Base-by-base conservation (phyloP, 495 filamentous ascomycete genomes). In the Amphirosellinia nigrospora region DNA sequence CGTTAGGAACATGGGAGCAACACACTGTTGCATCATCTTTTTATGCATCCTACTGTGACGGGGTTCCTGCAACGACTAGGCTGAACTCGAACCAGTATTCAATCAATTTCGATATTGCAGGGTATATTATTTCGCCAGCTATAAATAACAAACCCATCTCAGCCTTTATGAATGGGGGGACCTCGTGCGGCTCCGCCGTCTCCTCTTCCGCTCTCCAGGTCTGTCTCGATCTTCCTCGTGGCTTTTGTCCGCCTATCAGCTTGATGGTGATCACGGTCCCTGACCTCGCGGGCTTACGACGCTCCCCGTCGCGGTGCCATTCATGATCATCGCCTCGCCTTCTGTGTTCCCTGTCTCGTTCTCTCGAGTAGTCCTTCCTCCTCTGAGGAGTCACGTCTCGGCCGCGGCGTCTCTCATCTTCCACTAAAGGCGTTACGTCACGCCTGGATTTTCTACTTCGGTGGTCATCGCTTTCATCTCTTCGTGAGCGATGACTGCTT, bases 401-500 rank as follows among this genome's bases (percentile, higher is more conserved):
- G 23, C 69, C 77, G 7, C 66, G 71, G 32, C 62, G 39, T 26
- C 75, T 71, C 43, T 71, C 64, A 64, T 13, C 73, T 68, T 50
- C 71, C 68, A 8, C 71, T 66, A 45, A 64, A 4, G 71, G 67
- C 5, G 72, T 77, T 46, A 72, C 67, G 26, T 77, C 78, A 26
- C 76, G 66, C 61, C 70, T 73, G 8, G 74, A 68, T 64, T 64
- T 75, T 66, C 68, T 70, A 21, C 70, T 73, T 0, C 75, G 75
- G 23, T 16, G 59, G 9, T 70, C 68, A 38, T 72, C 67, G 46
- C 67, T 68, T 32, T 73, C 70, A 3, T 78, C 72, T 38, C 79
- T 83, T 64, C 78, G 78, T 66, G 77, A 77, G 38, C 72, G 76
- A 46, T 75, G 78, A 58, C 41, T 39, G n/a, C 70, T 65, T 13